Conservation (phyloP, 139 green algal genomes). For the Chlorella vulgaris region DNA sequence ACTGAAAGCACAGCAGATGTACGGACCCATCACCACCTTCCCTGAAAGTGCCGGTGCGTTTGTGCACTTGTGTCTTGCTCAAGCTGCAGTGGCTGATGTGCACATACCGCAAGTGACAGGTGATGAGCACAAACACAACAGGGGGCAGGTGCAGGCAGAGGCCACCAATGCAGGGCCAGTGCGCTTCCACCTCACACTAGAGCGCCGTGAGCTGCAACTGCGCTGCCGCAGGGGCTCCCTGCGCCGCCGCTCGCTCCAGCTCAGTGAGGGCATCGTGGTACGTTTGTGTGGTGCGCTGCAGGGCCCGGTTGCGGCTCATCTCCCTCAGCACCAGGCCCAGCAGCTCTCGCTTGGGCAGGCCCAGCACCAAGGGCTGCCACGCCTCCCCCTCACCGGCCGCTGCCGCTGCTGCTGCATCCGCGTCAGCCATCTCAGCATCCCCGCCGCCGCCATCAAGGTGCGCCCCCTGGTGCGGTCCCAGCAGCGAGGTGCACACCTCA, state of each 20-base stretch:
- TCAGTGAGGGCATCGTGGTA: slow-evolving; percentile 33
- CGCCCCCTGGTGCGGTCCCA: slow-evolving; percentile 43
- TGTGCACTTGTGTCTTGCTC: too few relatives aligned
- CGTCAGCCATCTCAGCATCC: background rate
- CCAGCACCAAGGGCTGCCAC: slow-evolving; percentile 62
- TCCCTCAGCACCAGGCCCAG: slow-evolving; percentile 60
- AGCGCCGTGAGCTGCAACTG: too few relatives aligned
- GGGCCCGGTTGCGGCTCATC: slow-evolving; percentile 40
- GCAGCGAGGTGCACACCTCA: slow-evolving; percentile 63
- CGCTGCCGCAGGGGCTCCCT: background rate
- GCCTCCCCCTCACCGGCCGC: background rate
- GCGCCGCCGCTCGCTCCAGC: background rate
- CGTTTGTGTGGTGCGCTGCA: slow-evolving; percentile 34
- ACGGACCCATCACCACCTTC: too few relatives aligned
- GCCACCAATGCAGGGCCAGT: too few relatives aligned
- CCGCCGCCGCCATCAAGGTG: background rate
- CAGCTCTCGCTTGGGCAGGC: slow-evolving; percentile 64
- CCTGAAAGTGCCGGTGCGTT: too few relatives aligned
- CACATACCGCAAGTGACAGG: too few relatives aligned
- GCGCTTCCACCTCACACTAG: too few relatives aligned
- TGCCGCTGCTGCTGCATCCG: background rate
- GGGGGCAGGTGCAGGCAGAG: too few relatives aligned
- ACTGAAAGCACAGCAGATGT: too few relatives aligned
- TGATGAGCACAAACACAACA: too few relatives aligned
- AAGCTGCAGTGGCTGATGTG: too few relatives aligned